A percentile compares a stretch with the other conserved stretches of the same genome.
phyloP scores from a whole-genome alignment of 345 rosid genomes.

The Rubroshorea leprosula region DNA sequence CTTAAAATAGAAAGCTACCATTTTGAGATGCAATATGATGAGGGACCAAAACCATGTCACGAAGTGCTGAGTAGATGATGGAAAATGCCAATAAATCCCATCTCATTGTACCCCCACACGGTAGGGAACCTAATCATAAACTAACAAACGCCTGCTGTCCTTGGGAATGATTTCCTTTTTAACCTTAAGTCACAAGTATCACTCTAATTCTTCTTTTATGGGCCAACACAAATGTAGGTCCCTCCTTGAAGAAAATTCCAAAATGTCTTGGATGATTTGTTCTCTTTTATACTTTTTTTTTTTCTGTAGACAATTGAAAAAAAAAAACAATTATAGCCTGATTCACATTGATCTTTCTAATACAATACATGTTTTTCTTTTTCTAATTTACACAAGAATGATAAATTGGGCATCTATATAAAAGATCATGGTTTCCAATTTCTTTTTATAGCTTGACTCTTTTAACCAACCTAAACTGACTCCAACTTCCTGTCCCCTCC shows the following conservation, averaged over 20 bases:
- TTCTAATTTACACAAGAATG: no score
- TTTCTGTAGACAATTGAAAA: no score
- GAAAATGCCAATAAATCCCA: constrained; percentile 1
- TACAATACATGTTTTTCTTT: no score
- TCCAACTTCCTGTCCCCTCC: constrained; percentile 32
- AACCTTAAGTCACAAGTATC: constrained; percentile 19
- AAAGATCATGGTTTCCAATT: no score
- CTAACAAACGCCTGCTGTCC: neutral
- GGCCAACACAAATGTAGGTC: constrained; percentile 11
- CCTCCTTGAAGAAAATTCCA: constrained; percentile 6
- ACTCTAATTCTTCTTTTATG: constrained; percentile 17
- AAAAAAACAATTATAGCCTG: no score
- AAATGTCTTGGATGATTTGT: constrained; percentile 6
- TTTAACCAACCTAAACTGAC: constrained; percentile 30
- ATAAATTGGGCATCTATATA: no score
- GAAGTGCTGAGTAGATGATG: neutral
- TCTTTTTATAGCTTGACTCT: neutral
- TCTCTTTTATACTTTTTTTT: neutral
- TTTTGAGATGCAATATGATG: neutral
- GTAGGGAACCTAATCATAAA: constrained; percentile 13
- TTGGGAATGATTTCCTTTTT: constrained; percentile 16
- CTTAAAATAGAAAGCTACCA: no score
- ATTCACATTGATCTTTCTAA: no score
- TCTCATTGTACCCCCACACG: constrained; percentile 1
- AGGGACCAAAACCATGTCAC: neutral